Evolutionary conservation across 2,329 filamentous ascomycete genomes (phyloP).

Genomic region (Paramyrothecium sp.): DNA sequence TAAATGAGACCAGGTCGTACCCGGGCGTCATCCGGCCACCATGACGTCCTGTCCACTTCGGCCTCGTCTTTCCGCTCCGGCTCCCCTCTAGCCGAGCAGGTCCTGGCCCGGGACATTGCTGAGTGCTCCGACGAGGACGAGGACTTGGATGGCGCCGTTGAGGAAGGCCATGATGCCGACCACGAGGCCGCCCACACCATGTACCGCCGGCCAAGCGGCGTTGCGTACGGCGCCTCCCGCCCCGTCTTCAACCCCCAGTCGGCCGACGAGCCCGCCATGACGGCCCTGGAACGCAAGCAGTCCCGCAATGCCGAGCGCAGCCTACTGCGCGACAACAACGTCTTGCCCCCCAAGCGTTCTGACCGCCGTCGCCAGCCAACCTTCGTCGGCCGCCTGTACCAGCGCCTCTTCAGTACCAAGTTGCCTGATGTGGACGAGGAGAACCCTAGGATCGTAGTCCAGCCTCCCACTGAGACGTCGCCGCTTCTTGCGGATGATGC

Average conservation of each 20-base stretch:
- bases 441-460: conserved; percentile 30
- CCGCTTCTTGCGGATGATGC: conserved; percentile 37
- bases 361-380: conserved; percentile 27
- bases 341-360: conserved; percentile 60
- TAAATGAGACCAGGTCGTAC: neutral
- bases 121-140: conserved; percentile 47
- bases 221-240: conserved; percentile 69
- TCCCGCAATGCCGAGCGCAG: conserved; percentile 58
- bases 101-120: conserved; percentile 65
- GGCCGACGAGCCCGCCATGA: conserved; percentile 46
- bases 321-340: conserved; percentile 63
- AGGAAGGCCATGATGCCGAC: conserved; percentile 29
- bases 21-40: neutral
- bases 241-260: conserved; percentile 64
- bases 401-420: conserved; percentile 56
- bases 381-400: conserved; percentile 41
- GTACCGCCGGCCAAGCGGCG: conserved; percentile 76
- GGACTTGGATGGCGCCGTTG: conserved; percentile 20
- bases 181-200: conserved; percentile 44
- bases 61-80: conserved; percentile 52
- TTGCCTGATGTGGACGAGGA: conserved; percentile 40
- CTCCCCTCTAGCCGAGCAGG: conserved; percentile 66
- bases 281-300: conserved; percentile 53
- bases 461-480: conserved; percentile 36
- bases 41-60: conserved; percentile 17